phyloP scores from a whole-genome alignment of 2,329 filamentous ascomycete species.

The Neocucurbitaria cava region DNA sequence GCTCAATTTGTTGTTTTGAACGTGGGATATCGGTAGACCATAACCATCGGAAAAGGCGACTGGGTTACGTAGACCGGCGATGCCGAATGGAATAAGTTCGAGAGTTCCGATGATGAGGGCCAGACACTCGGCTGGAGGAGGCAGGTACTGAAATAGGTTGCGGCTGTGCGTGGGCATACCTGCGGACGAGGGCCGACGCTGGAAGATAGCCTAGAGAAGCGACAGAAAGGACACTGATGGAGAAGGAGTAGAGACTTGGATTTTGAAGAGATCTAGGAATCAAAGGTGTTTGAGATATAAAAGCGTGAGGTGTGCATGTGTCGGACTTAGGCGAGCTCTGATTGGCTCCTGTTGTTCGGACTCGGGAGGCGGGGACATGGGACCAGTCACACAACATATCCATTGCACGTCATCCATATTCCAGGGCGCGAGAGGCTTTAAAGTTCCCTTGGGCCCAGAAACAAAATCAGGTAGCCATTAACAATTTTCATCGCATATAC shows the following conservation, averaged over 20 bases:
- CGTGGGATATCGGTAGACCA: conserved; percentile 17
- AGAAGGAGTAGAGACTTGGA: neutral
- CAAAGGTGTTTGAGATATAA: neutral
- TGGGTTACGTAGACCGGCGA: conserved; percentile 26
- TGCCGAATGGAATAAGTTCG: conserved; percentile 29
- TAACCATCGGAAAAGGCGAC: conserved; percentile 23
- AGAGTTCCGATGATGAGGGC: conserved; percentile 31
- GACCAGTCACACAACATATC: neutral
- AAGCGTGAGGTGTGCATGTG: neutral
- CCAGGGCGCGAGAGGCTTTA: no score
- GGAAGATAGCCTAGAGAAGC: neutral
- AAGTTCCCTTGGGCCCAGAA: no score
- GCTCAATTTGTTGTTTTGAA: neutral
- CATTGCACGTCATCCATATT: neutral
- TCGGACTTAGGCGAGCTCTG: conserved; percentile 5
- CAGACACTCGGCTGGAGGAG: conserved; percentile 32
- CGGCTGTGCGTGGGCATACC: conserved; percentile 21
- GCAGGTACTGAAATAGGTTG: conserved; percentile 27
- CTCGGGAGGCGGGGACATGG: conserved; percentile 22
- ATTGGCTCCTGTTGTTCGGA: conserved; percentile 20
- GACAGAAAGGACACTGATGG: neutral
- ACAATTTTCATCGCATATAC: no score
- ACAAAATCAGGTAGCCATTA: no score
- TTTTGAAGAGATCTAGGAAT: neutral
- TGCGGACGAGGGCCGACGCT: neutral